phyloP scores from a whole-genome alignment of 352 stramenopile genomes.

The Pilasporangium apinafurcum region DNA sequence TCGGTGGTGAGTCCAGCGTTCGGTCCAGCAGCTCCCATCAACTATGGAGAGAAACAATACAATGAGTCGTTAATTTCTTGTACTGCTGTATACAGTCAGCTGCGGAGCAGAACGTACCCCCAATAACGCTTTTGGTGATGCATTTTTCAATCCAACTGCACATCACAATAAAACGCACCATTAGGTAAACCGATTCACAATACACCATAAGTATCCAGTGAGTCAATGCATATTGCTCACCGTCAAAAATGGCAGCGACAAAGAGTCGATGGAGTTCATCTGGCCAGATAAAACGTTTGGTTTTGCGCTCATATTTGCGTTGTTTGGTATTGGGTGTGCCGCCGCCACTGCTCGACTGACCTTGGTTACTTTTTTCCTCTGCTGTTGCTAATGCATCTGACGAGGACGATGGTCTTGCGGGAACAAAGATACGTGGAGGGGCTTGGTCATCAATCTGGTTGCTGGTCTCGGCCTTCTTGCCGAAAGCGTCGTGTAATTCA shows the following conservation, averaged over 20 bases:
- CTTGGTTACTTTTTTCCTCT: background rate
- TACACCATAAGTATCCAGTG: background rate
- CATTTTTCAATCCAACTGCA: constrained; percentile 82
- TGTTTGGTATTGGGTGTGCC: constrained; percentile 21
- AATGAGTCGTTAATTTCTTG: no score
- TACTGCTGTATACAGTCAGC: no score
- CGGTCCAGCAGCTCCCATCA: constrained; percentile 60
- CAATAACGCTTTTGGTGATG: constrained; percentile 77
- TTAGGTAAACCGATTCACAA: constrained; percentile 1
- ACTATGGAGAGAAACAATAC: constrained; percentile 18
- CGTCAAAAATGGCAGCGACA: constrained; percentile 83
- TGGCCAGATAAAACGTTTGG: constrained; percentile 84
- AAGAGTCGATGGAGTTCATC: constrained; percentile 86
- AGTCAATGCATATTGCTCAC: constrained; percentile 19
- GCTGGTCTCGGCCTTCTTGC: no score
- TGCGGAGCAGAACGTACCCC: no score
- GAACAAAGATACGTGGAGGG: no score
- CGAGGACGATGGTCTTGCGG: no score
- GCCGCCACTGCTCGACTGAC: constrained; percentile 9
- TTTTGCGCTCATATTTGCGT: constrained; percentile 87
- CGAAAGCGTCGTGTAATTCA: no score
- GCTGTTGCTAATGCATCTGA: background rate
- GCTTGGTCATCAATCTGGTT: no score
- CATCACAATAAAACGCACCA: background rate
- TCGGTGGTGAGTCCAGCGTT: constrained; percentile 73